phyloP scores from a whole-genome alignment of 768 basidiomycete genomes.

The Crepidotus variabilis region DNA sequence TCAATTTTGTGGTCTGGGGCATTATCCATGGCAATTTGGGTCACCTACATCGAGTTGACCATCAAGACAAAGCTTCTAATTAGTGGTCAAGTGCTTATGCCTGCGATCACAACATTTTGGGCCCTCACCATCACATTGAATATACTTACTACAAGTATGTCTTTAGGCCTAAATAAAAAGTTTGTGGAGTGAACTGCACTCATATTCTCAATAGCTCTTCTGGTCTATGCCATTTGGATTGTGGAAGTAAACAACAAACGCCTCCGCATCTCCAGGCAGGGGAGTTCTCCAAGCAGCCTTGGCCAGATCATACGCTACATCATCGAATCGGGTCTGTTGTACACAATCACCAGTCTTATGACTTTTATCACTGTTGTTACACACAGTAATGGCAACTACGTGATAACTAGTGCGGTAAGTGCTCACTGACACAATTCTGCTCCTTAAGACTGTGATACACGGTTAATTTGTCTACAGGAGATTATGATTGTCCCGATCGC shows the following conservation, averaged over 20 bases:
- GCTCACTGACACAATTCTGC: not conserved
- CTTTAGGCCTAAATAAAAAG: not conserved
- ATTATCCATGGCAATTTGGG: constrained; percentile 7
- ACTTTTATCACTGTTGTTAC: constrained; percentile 17
- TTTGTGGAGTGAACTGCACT: not conserved
- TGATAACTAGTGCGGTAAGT: constrained; percentile 19
- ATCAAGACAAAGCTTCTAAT: constrained; percentile 4
- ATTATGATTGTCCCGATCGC: constrained; percentile 21
- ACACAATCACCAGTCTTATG: constrained; percentile 16
- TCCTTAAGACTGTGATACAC: not conserved
- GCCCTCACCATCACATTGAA: constrained; percentile 11
- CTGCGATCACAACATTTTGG: constrained; percentile 12
- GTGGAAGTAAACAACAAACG: constrained; percentile 4
- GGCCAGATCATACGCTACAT: constrained; percentile 20
- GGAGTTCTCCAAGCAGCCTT: not conserved
- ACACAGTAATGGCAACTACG: constrained; percentile 20
- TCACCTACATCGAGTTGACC: constrained; percentile 7
- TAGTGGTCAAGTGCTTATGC: constrained; percentile 3
- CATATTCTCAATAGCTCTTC: constrained; percentile 2
- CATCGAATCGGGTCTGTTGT: constrained; percentile 26
- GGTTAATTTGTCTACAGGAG: constrained; percentile 6
- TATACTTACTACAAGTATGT: constrained; percentile 14
- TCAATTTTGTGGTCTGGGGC: constrained; percentile 17
- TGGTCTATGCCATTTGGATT: constrained; percentile 9
- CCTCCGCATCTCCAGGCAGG: not conserved